These are phyloP conservation scores for Aurinia saxatilis DNA, from an alignment of 345 rosid species.

Conservation along the genomic window DNA sequence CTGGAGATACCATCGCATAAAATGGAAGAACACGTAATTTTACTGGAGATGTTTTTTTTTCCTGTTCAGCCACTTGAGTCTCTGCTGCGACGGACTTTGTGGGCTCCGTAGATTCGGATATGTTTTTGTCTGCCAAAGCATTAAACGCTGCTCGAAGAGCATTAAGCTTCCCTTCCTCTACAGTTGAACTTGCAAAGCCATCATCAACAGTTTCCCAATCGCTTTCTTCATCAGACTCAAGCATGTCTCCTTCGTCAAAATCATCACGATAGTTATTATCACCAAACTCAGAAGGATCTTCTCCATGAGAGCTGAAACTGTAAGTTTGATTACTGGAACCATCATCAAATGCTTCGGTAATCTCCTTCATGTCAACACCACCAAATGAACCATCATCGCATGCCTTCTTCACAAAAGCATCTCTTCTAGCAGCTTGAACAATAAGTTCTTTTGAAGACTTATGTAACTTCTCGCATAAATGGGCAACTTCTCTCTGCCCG, in stretches of 20 bases:
- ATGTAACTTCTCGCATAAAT: conserved; percentile 55
- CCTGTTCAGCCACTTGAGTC: conserved; percentile 25
- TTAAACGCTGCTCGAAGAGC: conserved; percentile 75
- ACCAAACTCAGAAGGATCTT: conserved; percentile 37
- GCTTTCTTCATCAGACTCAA: conserved; percentile 59
- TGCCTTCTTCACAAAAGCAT: conserved; percentile 8
- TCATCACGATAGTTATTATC: conserved; percentile 15
- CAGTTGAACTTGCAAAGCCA: conserved; percentile 19
- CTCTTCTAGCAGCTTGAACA: conserved; percentile 21
- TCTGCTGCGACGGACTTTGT: neutral
- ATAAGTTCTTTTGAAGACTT: conserved; percentile 52
- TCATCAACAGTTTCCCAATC: conserved; percentile 53
- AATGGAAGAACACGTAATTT: conserved; percentile 67
- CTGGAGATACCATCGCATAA: conserved; percentile 87
- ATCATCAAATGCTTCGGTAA: conserved; percentile 62
- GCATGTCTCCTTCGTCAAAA: conserved; percentile 22
- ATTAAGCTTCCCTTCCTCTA: conserved; percentile 36
- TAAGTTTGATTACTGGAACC: conserved; percentile 36
- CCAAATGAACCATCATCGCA: conserved; percentile 28
- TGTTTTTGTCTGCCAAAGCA: conserved; percentile 41
- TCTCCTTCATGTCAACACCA: conserved; percentile 62
- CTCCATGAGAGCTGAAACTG: conserved; percentile 48
- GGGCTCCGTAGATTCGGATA: conserved; percentile 24
- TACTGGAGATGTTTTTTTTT: conserved; percentile 13
- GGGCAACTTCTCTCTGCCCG: conserved; percentile 90